Percentiles rank a stretch among this genome's conserved stretches.
Evolutionary conservation across 2,329 filamentous ascomycete genomes (phyloP).

Genomic region (Lomentospora prolificans): DNA sequence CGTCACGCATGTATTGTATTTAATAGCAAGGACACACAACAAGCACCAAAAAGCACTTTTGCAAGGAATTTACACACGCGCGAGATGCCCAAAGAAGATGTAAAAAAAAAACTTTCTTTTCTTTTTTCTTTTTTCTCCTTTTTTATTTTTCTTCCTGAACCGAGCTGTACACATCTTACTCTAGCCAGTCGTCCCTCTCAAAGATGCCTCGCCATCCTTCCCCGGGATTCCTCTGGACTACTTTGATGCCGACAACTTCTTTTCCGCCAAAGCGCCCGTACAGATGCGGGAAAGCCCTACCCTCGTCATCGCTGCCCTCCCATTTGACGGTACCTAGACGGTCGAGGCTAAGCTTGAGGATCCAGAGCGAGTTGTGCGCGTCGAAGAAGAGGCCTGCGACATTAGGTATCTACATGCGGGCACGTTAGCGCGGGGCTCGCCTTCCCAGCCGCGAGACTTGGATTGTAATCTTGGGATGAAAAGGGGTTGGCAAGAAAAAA

Average conservation of each 20-base stretch:
- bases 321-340: slow-evolving; percentile 35
- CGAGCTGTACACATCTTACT: not conserved
- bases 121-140: not conserved
- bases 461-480: not conserved
- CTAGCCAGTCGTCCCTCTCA: slow-evolving; percentile 10
- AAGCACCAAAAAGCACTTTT: too few relatives aligned
- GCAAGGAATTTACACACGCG: too few relatives aligned
- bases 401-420: slow-evolving; percentile 27
- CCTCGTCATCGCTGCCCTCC: slow-evolving; percentile 34
- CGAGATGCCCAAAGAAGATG: too few relatives aligned
- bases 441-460: too few relatives aligned
- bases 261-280: slow-evolving; percentile 46
- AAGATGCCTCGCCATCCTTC: slow-evolving; percentile 39
- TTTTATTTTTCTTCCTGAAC: not conserved
- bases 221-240: slow-evolving; percentile 33
- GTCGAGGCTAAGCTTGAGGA: slow-evolving; percentile 43
- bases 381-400: slow-evolving; percentile 36
- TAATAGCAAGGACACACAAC: not conserved
- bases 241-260: slow-evolving; percentile 37
- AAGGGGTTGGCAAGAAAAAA: too few relatives aligned
- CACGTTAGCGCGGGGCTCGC: too few relatives aligned
- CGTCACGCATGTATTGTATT: not conserved
- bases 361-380: slow-evolving; percentile 28
- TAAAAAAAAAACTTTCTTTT: too few relatives aligned
- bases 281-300: slow-evolving; percentile 41